Percentiles rank a stretch among this genome's conserved stretches.
These are phyloP conservation scores for Xylaria hypoxylon DNA, from an alignment of 2,329 filamentous ascomycete genomes.

Conservation along the genomic window DNA sequence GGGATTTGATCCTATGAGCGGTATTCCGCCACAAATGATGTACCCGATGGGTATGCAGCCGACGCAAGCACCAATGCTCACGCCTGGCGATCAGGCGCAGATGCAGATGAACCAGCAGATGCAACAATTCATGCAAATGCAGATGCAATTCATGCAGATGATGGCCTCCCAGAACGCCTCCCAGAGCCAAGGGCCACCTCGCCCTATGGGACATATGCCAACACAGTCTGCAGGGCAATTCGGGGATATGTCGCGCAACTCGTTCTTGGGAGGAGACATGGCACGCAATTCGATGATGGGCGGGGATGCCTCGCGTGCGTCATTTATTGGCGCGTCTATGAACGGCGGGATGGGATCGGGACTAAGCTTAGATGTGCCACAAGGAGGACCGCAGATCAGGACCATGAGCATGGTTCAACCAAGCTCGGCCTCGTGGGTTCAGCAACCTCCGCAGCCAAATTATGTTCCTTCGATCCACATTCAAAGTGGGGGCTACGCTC, in stretches of 20 bases:
- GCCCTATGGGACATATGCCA: conserved; percentile 55
- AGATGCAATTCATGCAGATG: conserved; percentile 95
- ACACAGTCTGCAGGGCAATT: conserved; percentile 60
- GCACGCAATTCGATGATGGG: conserved; percentile 48
- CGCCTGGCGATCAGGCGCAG: conserved; percentile 77
- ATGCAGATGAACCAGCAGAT: conserved; percentile 86
- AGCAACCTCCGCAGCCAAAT: conserved; percentile 57
- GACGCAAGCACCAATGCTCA: conserved; percentile 56
- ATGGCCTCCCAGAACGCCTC: conserved; percentile 64
- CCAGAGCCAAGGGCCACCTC: conserved; percentile 45
- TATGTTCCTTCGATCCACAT: conserved; percentile 64
- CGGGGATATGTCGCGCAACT: conserved; percentile 48
- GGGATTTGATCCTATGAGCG: conserved; percentile 61
- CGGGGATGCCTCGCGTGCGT: conserved; percentile 35
- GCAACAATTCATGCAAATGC: conserved; percentile 91
- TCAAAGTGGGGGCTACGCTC: conserved; percentile 75
- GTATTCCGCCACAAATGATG: conserved; percentile 65
- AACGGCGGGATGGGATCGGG: conserved; percentile 56
- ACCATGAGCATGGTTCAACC: conserved; percentile 89
- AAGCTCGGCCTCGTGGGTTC: conserved; percentile 69
- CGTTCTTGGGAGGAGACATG: conserved; percentile 42
- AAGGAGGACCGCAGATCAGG: conserved; percentile 64
- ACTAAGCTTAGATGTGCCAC: conserved; percentile 59
- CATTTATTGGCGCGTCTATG: conserved; percentile 43
- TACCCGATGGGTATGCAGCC: conserved; percentile 56